Evolutionary conservation across 1,284 basidiomycete genomes (phyloP), one percentile per base, ranked within the genome.

Genomic region (Coniferiporia sulphurascens): DNA sequence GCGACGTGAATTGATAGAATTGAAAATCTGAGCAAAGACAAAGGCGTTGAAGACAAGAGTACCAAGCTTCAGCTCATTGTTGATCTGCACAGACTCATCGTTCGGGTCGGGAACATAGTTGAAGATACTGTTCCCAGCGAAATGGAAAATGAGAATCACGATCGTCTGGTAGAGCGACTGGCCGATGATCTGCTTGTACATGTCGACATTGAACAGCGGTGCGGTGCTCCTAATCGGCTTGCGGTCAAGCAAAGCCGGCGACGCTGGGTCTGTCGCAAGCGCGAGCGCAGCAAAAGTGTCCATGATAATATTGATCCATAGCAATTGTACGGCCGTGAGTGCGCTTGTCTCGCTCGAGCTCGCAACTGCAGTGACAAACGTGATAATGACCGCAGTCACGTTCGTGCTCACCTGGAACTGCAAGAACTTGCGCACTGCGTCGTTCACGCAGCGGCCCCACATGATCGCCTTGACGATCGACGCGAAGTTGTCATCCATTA

Each of bases 391-490:
- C 50, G 96, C 96, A 4, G 94, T 95, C 63, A 98, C 85, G 78
- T 98, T 99, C 69, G 93, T 93, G 8, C 93, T 94, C 65, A 99
- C 83, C 77, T 99, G 97, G 84, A 98, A 98, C 77, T 98, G 96
- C 63, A 99, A 72, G 78, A 98, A 99, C 78, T 98, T 98, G 72
- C 91, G 88, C 63, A 98, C 96, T 0, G 95, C 86, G 71, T 99
- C 96, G 73, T 98, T 98, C 64, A 99, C 95, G 71, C 94, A 96
- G 60, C 96, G 92, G 49, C 96, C 96, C 96, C 96, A 99, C 82
- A 97, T 95, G 69, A 99, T 95, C 58, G 95, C 96, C 68, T 93
- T 89, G 65, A 98, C 93, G 70, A 99, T 96, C 15, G 92, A 95
- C 8, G 92, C 80, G 72, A 99, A 98, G 72, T 98, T 97, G 76